These are phyloP conservation scores for Termitomyces sp. DNA, from an alignment of 768 basidiomycete species.

Conservation along the genomic window DNA sequence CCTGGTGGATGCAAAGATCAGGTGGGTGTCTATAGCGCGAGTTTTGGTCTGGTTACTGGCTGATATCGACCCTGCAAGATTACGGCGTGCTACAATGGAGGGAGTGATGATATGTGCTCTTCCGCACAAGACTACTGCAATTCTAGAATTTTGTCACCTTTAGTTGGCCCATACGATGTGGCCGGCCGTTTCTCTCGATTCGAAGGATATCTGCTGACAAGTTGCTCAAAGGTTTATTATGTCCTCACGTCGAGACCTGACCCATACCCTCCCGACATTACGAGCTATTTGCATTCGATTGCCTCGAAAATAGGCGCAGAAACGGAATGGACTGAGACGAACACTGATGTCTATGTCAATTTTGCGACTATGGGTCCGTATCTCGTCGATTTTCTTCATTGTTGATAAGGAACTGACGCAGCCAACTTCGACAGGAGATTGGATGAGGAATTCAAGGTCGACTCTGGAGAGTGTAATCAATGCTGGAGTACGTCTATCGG, in stretches of 20 bases:
- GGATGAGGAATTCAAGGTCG: slow-evolving; percentile 49
- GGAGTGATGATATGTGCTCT: slow-evolving; percentile 47
- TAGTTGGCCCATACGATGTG: slow-evolving; percentile 53
- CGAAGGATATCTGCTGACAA: neutral
- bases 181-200: neutral
- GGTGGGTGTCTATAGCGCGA: slow-evolving; percentile 21
- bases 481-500: slow-evolving; percentile 37
- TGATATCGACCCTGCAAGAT: slow-evolving; percentile 32
- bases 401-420: neutral
- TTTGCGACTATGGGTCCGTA: slow-evolving; percentile 42
- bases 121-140: slow-evolving; percentile 58
- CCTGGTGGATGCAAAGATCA: slow-evolving; percentile 46
- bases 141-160: slow-evolving; percentile 45
- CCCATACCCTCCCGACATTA: slow-evolving; percentile 46
- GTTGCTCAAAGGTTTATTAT: slow-evolving; percentile 39
- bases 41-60: neutral
- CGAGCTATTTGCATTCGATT: slow-evolving; percentile 25
- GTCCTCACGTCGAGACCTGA: slow-evolving; percentile 41
- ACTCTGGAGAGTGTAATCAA: slow-evolving; percentile 54
- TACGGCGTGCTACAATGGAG: slow-evolving; percentile 44
- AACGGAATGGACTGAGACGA: slow-evolving; percentile 38
- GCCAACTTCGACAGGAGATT: slow-evolving; percentile 37
- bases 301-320: slow-evolving; percentile 41
- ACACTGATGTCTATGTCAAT: slow-evolving; percentile 39
- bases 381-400: no score